phyloP scores from a whole-genome alignment of 495 filamentous ascomycete genomes.

The Podospora australis region DNA sequence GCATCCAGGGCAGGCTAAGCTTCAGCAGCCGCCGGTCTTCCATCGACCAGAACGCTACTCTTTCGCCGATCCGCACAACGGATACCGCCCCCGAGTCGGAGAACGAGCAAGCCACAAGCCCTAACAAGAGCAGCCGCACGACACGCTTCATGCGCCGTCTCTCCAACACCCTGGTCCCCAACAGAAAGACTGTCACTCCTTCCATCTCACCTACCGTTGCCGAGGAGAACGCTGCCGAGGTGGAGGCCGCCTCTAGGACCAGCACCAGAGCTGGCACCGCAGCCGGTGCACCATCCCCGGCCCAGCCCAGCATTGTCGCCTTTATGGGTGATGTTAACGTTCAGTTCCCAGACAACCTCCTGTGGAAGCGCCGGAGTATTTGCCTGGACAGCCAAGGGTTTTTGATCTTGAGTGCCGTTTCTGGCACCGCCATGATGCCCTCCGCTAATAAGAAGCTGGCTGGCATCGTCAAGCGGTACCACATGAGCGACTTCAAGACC shows the following conservation, averaged over 20 bases:
- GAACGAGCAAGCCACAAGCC: slow-evolving; percentile 22
- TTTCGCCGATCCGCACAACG: slow-evolving; percentile 28
- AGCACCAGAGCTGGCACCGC: slow-evolving; percentile 18
- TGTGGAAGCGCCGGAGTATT: slow-evolving; percentile 87
- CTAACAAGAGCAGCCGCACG: slow-evolving; percentile 47
- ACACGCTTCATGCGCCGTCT: slow-evolving; percentile 76
- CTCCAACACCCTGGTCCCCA: slow-evolving; percentile 55
- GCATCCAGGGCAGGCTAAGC: slow-evolving; percentile 35
- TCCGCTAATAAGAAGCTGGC: slow-evolving; percentile 42
- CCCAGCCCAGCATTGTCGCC: slow-evolving; percentile 43
- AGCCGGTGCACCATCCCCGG: slow-evolving; percentile 15
- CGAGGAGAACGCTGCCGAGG: slow-evolving; percentile 52
- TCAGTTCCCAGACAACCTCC: slow-evolving; percentile 84
- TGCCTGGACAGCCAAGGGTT: slow-evolving; percentile 70
- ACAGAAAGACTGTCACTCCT: slow-evolving; percentile 52
- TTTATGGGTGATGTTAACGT: slow-evolving; percentile 84
- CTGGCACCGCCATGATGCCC: slow-evolving; percentile 30
- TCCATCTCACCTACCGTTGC: slow-evolving; percentile 53
- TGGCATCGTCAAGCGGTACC: slow-evolving; percentile 60
- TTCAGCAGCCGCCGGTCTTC: slow-evolving; percentile 42
- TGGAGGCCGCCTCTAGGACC: slow-evolving; percentile 34
- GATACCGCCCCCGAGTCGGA: slow-evolving; percentile 29
- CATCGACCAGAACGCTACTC: slow-evolving; percentile 18
- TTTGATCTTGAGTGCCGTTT: slow-evolving; percentile 60
- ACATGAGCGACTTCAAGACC: slow-evolving; percentile 69